Evolutionary conservation across 2,329 filamentous ascomycete genomes (phyloP), one percentile per base, ranked within the genome.

Genomic region (Monosporascus sp.): DNA sequence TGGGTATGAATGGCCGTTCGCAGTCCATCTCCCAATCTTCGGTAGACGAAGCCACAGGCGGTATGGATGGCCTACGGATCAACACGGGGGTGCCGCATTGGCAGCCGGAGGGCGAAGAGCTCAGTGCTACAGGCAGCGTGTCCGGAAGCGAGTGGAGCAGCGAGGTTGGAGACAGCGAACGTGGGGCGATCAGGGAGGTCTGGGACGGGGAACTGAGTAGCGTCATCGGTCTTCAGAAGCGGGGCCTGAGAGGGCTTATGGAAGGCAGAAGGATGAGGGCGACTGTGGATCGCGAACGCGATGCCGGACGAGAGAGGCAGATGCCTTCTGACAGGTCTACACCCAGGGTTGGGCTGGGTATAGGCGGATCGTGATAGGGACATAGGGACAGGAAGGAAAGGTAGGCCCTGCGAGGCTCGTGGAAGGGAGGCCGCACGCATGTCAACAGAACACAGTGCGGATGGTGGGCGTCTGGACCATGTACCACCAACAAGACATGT

Each of bases 201-300:
- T 99, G 94, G 93, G 75, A 81, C 63, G 85, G 87, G 53, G 83
- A 95, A 73, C 70, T 93, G 37, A 92, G 89, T 73, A 90, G 90
- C 48, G 93, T 97, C 3, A 96, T 99, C 60, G 94, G 94, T 0
- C 69, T 99, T 58, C 94, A 99, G 75, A 99, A 99, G 75, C 81
- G 94, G 51, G 94, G 94, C 0, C 70, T 99, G 37, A 80, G 93
- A 54, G 94, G 94, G 0, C 70, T 99, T 60, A 97, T 99, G 94
- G 94, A 97, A 70, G 93, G 93, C 3, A 78, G 93, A 45, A 80
- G 93, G 55, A 85, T 97, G 76, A 63, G 66, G 47, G 68, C 65
- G 4, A 68, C 64, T n/a, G 62, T 67, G 25, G 67, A 66, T 45
- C 63, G 64, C 15, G 66, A 63, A 48, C 63, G 65, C 7, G 59